Base-by-base conservation (phyloP, 495 filamentous ascomycete genomes). In the Neurospora terricola region DNA sequence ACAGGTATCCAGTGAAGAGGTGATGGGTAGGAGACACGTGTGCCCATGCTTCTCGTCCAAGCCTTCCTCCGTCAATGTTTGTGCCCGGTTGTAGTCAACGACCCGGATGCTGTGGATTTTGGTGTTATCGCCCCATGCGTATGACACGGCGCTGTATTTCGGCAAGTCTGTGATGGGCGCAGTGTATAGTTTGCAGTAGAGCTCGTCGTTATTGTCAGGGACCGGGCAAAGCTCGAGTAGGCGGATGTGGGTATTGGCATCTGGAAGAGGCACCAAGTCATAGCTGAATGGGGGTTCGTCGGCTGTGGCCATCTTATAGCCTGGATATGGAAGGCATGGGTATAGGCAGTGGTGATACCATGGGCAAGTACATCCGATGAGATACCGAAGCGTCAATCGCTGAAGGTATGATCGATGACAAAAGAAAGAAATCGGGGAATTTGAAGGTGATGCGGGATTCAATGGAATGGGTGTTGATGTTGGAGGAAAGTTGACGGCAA, bases 371-470 rank as follows among this genome's bases (percentile, higher is more conserved):
- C 27, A 62, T 16, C 27, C 27, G 27, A 54, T 27, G n/a, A 54
- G 10, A 54, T 23, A 16, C 1, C 6, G 12, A 34, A 18, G 0
- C 0, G 12, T 34, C 5, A 30, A 54, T 54, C 6, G 21, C n/a
- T 1, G 36, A 1, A 14, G 4, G 2, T 30, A 30, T 16, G 48
- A 16, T 23, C 9, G 45, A 4, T 0, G 8, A n/a, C 16, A 43
- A n/a, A 0, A 1, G 0, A 0, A 23, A 23, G 45, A 54, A 0
- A 54, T 12, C 0, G 45, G 21, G 10, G 4, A 23, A 0, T 27
- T 23, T 12, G 21, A 12, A 48, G n/a, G 21, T 54, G 7, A 0
- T 54, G 45, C 0, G 45, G 21, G 1, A 0, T 12, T 45, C 9
- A 21, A 23, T 1, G 12, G 48, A 23, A 0, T 8, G 1, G 5